Evolutionary conservation across 2,329 filamentous ascomycete species (phyloP).

Genomic region (Trichoderma asperellum): DNA sequence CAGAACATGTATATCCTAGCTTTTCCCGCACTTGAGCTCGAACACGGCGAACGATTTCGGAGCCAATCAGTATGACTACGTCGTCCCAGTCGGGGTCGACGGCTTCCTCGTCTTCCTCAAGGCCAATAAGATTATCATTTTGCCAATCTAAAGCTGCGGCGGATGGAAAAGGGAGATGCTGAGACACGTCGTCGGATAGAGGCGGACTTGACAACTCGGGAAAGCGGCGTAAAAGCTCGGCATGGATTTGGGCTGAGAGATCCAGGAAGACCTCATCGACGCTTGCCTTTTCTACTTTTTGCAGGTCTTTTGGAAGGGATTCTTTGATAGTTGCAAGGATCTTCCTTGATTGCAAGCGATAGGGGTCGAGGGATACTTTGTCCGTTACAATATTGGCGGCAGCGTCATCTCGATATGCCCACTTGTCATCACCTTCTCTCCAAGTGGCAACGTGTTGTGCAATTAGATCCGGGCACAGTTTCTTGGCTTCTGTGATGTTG

Average conservation of each 20-base stretch:
- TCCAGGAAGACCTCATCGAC: constrained; percentile 97
- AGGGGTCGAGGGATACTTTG: constrained; percentile 94
- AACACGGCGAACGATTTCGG: constrained; percentile 82
- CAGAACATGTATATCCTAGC: constrained; percentile 89
- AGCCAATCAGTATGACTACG: constrained; percentile 81
- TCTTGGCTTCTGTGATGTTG: constrained; percentile 78
- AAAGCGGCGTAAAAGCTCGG: constrained; percentile 73
- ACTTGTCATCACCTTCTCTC: constrained; percentile 87
- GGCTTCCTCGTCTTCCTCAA: constrained; percentile 75
- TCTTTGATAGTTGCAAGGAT: constrained; percentile 82
- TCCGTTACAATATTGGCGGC: constrained; percentile 79
- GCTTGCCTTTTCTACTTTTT: constrained; percentile 87
- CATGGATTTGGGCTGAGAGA: constrained; percentile 81
- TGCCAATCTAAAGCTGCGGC: constrained; percentile 78
- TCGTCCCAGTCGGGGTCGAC: constrained; percentile 96
- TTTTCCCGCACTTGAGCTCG: constrained; percentile 68
- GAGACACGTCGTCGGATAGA: constrained; percentile 73
- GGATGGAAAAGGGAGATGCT: constrained; percentile 71
- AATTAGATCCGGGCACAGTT: constrained; percentile 81
- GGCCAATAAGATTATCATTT: constrained; percentile 77
- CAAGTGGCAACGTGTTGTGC: constrained; percentile 94
- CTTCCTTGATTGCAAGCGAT: constrained; percentile 79
- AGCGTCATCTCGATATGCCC: constrained; percentile 87
- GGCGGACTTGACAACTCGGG: constrained; percentile 67
- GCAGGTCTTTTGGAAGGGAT: constrained; percentile 64